Conservation (phyloP, 306 rosid species). For the Trichosanthes cucumerina region DNA sequence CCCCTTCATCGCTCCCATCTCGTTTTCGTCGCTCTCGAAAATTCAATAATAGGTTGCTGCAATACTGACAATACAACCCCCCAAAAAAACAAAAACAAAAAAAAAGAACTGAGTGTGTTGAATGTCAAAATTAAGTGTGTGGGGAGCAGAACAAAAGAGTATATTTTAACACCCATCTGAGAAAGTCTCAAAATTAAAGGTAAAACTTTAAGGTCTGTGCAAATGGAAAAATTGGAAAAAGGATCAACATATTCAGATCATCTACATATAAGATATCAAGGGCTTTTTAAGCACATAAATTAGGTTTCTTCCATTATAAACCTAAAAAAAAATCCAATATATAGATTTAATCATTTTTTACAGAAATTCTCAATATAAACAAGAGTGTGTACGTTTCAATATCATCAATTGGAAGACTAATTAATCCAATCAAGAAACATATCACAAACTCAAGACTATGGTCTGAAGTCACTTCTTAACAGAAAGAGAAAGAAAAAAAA, state of each 20-base stretch:
- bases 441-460: neutral
- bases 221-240: neutral
- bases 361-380: neutral
- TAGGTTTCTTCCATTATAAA: neutral
- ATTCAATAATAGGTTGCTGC: neutral
- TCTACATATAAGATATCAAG: neutral
- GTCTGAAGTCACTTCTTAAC: neutral
- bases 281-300: neutral
- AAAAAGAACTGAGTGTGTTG: neutral
- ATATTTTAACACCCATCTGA: neutral
- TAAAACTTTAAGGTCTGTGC: neutral
- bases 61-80: conserved; percentile 1
- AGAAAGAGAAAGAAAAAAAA: neutral
- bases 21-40: neutral
- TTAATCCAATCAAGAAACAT: neutral
- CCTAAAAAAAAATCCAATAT: too few species aligned
- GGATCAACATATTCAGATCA: neutral
- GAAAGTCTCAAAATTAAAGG: neutral
- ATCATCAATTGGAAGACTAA: neutral
- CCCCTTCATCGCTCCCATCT: neutral
- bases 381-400: neutral
- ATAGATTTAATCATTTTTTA: neutral
- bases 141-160: neutral
- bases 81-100: too few species aligned
- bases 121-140: neutral